A percentile compares a stretch with the other conserved stretches of the same genome.
Evolutionary conservation across 257 asterid species (phyloP).

Genomic region (Solanum rostratum): DNA sequence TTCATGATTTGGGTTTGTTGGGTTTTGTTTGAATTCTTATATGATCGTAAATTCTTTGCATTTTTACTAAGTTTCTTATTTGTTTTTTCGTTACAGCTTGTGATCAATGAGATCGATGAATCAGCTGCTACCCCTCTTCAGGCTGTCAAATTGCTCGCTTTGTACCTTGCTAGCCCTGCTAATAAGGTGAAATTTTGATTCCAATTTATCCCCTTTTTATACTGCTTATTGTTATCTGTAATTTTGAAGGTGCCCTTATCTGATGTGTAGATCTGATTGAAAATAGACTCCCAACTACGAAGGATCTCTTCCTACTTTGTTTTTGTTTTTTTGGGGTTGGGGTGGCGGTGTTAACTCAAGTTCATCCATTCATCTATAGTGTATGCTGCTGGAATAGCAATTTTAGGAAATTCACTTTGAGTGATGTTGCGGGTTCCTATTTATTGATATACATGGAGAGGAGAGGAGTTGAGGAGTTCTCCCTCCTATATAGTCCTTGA

Average conservation of each 20-base stretch:
- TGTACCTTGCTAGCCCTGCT: slow-evolving; percentile 57
- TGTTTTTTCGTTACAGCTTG: slow-evolving; percentile 36
- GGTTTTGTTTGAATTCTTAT: not conserved
- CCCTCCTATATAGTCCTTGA: not conserved
- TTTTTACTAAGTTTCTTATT: not conserved
- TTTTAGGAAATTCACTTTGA: not conserved
- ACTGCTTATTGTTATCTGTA: not conserved
- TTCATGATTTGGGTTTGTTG: not conserved
- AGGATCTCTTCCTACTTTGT: not conserved
- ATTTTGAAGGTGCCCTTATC: not conserved
- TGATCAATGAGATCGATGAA: slow-evolving; percentile 79
- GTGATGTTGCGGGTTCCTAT: not conserved
- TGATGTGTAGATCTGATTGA: not conserved
- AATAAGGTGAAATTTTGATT: slow-evolving; percentile 40
- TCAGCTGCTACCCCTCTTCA: slow-evolving; percentile 96
- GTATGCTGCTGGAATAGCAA: not conserved
- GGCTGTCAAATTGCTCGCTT: slow-evolving; percentile 87
- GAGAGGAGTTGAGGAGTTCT: not conserved
- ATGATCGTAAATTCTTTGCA: not conserved
- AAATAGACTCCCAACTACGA: not conserved
- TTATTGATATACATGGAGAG: not conserved
- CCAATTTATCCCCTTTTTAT: not conserved
- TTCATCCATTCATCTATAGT: not conserved
- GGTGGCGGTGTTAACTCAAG: not conserved
- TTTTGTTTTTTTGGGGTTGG: not conserved